Evolutionary conservation across 192 early-diverging fungal species (phyloP).

Genomic region (Backusella liffmaniae): DNA sequence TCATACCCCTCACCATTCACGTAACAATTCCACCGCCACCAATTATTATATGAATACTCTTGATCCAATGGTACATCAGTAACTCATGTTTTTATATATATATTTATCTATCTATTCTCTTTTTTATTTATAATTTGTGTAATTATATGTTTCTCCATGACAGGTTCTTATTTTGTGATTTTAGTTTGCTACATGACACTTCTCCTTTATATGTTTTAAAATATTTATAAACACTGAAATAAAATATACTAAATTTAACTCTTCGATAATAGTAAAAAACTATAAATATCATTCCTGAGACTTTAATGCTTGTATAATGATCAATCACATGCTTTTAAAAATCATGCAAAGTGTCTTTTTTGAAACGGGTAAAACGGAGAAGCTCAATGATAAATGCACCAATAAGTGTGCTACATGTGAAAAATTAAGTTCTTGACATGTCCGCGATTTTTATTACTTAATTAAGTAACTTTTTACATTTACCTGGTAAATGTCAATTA

Average conservation of each 20-base stretch:
- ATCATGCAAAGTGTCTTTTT: not conserved
- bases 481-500: not conserved
- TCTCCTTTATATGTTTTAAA: not conserved
- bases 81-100: not conserved
- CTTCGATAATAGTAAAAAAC: not conserved
- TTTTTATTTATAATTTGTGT: not conserved
- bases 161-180: not conserved
- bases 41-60: not conserved
- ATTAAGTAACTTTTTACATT: not conserved
- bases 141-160: not conserved
- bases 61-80: not conserved
- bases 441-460: not conserved
- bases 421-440: not conserved
- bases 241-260: not conserved
- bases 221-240: not conserved
- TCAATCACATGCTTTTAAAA: not conserved
- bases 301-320: not conserved
- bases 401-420: not conserved
- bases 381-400: not conserved
- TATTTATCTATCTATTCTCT: not conserved
- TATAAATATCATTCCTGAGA: not conserved
- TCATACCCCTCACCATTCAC: constrained; percentile 8
- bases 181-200: not conserved
- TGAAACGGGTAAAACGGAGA: not conserved
- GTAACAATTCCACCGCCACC: not conserved